A percentile compares a stretch with the other conserved stretches of the same genome.
phyloP scores from a whole-genome alignment of 495 filamentous ascomycete genomes.

The Elaphomyces granulatus region DNA sequence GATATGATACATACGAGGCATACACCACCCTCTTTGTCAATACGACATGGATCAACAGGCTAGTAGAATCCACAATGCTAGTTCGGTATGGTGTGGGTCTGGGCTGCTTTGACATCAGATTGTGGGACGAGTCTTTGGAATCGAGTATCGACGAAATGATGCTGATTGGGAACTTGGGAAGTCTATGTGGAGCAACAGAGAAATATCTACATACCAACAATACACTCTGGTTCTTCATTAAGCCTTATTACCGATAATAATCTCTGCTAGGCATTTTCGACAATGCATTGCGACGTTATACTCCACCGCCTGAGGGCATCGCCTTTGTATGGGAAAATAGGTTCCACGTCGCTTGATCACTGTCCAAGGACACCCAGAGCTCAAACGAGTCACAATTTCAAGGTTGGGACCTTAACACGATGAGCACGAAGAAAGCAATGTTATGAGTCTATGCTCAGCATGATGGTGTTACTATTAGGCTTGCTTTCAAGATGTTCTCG shows the following conservation, averaged over 20 bases:
- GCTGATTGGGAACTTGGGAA: conserved; percentile 73
- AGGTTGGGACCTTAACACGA: too few relatives aligned
- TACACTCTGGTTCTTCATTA: too few relatives aligned
- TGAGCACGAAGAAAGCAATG: conserved; percentile 52
- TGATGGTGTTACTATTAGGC: conserved; percentile 57
- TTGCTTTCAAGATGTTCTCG: conserved; percentile 61
- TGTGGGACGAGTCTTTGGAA: conserved; percentile 59
- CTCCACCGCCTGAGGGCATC: too few relatives aligned
- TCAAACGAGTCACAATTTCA: too few relatives aligned
- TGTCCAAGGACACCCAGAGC: conserved; percentile 89
- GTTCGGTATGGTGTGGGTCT: conserved; percentile 56
- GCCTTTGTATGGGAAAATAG: too few relatives aligned
- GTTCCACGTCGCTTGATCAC: conserved; percentile 52
- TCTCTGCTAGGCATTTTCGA: too few relatives aligned
- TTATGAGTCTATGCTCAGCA: conserved; percentile 47
- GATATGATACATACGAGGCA: too few relatives aligned
- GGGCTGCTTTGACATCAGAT: conserved; percentile 93
- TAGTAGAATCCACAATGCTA: conserved; percentile 54
- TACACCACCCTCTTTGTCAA: conserved; percentile 60
- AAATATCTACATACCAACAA: too few relatives aligned
- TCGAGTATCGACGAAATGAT: conserved; percentile 48
- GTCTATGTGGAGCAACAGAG: too few relatives aligned
- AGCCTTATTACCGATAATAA: too few relatives aligned
- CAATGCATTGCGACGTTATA: too few relatives aligned
- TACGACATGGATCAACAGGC: conserved; percentile 57